A percentile compares a stretch with the other conserved stretches of the same genome.
phyloP scores from a whole-genome alignment of 177 flowering plant species.

The Telopea speciosissima region DNA sequence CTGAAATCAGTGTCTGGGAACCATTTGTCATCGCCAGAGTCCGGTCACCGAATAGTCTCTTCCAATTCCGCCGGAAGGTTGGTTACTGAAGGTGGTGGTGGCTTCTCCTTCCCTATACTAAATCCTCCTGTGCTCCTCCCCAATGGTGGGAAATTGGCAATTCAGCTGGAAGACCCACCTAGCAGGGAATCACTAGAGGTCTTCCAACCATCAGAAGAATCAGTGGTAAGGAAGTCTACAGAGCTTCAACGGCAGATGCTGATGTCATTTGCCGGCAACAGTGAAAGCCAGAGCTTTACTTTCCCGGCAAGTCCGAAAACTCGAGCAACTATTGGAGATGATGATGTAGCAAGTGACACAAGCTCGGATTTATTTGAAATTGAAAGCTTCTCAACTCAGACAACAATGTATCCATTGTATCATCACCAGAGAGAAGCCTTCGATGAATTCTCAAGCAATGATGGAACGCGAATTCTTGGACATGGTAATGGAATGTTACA shows the following conservation, averaged over 20 bases:
- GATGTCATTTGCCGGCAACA: not conserved
- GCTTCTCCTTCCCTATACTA: constrained; percentile 56
- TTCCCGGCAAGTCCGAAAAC: not conserved
- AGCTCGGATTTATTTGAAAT: constrained; percentile 93
- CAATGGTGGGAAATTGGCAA: not conserved
- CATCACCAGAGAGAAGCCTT: constrained; percentile 46
- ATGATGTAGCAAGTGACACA: constrained; percentile 69
- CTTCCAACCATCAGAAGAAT: not conserved
- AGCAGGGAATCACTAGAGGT: not conserved
- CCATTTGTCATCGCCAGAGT: constrained; percentile 7
- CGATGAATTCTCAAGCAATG: constrained; percentile 35
- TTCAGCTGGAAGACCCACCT: not conserved
- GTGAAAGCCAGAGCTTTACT: constrained; percentile 12
- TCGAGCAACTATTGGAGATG: constrained; percentile 10
- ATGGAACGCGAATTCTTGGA: not conserved
- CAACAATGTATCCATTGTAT: constrained; percentile 34
- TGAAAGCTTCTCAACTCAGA: constrained; percentile 78
- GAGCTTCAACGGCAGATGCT: not conserved
- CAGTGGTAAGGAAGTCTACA: not conserved
- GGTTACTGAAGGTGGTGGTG: constrained; percentile 15
- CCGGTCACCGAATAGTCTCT: constrained; percentile 21
- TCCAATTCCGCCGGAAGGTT: constrained; percentile 22
- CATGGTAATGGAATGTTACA: not conserved
- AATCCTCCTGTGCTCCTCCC: constrained; percentile 14
- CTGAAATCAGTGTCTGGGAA: constrained; percentile 3